phyloP scores from a whole-genome alignment of 768 basidiomycete species.

The Phaeotremella skinneri region DNA sequence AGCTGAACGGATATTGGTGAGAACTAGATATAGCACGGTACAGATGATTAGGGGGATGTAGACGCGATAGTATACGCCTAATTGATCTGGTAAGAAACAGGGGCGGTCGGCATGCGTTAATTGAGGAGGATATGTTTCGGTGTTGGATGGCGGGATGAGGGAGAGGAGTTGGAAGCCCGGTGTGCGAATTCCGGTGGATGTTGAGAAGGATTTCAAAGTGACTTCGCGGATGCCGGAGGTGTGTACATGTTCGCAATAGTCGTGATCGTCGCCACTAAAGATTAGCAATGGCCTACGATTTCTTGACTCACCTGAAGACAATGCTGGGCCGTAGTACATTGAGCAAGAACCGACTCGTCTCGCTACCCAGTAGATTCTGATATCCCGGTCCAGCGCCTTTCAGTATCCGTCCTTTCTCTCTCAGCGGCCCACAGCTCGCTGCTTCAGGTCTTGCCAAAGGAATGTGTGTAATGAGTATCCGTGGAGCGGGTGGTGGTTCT shows the following conservation, averaged over 20 bases:
- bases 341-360: slow-evolving; percentile 67
- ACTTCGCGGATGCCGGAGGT: slow-evolving; percentile 62
- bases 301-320: slow-evolving; percentile 64
- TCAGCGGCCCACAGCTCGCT: slow-evolving; percentile 69
- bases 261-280: slow-evolving; percentile 85
- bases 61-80: slow-evolving; percentile 66
- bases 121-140: slow-evolving; percentile 41
- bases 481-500: slow-evolving; percentile 54
- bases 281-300: slow-evolving; percentile 1
- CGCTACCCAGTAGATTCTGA: slow-evolving; percentile 69
- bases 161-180: slow-evolving; percentile 91
- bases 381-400: slow-evolving; percentile 76
- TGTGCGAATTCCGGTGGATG: slow-evolving; percentile 76
- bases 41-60: slow-evolving; percentile 68
- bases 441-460: slow-evolving; percentile 74
- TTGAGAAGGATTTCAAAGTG: slow-evolving; percentile 84
- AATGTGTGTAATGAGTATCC: slow-evolving; percentile 80
- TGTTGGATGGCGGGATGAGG: slow-evolving; percentile 57
- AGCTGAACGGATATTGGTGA: slow-evolving; percentile 40
- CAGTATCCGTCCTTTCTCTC: slow-evolving; percentile 69
- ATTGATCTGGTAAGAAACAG: slow-evolving; percentile 81
- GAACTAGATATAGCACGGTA: slow-evolving; percentile 56
- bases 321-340: slow-evolving; percentile 63
- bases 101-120: slow-evolving; percentile 62
- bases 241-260: slow-evolving; percentile 81